Evolutionary conservation across 2,329 filamentous ascomycete genomes (phyloP).

Genomic region (Polychaeton citri): DNA sequence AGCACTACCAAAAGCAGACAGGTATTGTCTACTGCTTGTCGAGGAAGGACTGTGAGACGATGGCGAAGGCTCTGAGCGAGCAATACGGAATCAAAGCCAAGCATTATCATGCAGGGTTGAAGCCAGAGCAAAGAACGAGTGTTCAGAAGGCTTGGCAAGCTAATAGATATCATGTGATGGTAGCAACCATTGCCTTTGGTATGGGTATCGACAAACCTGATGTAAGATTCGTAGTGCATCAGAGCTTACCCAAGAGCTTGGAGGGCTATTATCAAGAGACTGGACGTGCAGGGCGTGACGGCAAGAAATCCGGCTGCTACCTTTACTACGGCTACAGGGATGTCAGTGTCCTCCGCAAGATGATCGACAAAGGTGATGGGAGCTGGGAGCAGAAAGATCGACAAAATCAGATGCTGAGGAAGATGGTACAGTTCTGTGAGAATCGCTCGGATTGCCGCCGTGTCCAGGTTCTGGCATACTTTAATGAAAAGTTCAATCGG

Average conservation of each 20-base stretch:
- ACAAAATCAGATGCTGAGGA: constrained; percentile 72
- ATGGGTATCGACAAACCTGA: constrained; percentile 99
- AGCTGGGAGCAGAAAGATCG: constrained; percentile 67
- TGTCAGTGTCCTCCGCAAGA: constrained; percentile 55
- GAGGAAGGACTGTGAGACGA: constrained; percentile 64
- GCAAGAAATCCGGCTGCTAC: constrained; percentile 74
- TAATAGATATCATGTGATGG: constrained; percentile 71
- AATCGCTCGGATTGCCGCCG: constrained; percentile 79
- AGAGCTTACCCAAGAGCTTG: constrained; percentile 82
- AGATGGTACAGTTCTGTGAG: constrained; percentile 78
- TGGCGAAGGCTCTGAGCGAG: constrained; percentile 54
- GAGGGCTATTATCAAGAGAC: constrained; percentile 99
- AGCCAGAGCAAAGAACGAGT: constrained; percentile 50
- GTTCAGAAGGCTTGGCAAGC: constrained; percentile 75
- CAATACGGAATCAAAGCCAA: constrained; percentile 55
- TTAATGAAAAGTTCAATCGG: constrained; percentile 68
- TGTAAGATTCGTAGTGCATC: constrained; percentile 91
- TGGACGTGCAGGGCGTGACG: constrained; percentile 84
- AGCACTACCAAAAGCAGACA: constrained; percentile 55
- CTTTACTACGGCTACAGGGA: constrained; percentile 79
- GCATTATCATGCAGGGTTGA: constrained; percentile 77
- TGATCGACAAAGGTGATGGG: constrained; percentile 75
- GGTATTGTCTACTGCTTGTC: constrained; percentile 93
- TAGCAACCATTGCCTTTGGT: constrained; percentile 95
- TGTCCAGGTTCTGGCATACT: constrained; percentile 82